Evolutionary conservation across 129 eudicot genomes (phyloP).

Genomic region (Lactuca saligna): DNA sequence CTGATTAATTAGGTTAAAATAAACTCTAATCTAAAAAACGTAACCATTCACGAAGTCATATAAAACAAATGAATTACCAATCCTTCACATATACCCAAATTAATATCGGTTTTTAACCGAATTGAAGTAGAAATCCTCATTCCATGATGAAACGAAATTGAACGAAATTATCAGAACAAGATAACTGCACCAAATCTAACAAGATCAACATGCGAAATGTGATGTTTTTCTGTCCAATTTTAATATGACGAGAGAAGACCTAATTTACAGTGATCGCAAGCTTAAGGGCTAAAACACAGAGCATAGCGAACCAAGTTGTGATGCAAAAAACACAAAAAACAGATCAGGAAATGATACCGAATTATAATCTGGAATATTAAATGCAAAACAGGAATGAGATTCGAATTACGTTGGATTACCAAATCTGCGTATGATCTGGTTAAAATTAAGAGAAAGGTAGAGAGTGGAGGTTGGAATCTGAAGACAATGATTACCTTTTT

Average conservation of each 20-base stretch:
- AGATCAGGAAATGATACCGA: background rate
- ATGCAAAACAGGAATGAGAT: constrained; percentile 9
- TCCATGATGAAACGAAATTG: background rate
- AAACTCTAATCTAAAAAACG: background rate
- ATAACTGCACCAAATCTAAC: background rate
- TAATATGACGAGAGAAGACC: background rate
- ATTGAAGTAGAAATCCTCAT: background rate
- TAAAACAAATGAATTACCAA: background rate
- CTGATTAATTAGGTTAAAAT: background rate
- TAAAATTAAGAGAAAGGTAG: background rate
- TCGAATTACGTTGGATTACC: background rate
- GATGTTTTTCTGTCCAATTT: background rate
- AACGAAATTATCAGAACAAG: background rate
- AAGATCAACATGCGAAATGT: constrained; percentile 7
- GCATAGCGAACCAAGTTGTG: background rate
- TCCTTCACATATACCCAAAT: background rate
- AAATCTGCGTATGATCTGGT: constrained; percentile 10
- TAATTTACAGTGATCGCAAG: constrained; percentile 13
- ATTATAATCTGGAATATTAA: constrained; percentile 2
- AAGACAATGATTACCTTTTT: constrained; percentile 13
- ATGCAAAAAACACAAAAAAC: constrained; percentile 6
- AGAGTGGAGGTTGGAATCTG: background rate
- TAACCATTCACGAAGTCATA: background rate
- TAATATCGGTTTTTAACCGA: background rate
- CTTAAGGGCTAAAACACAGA: background rate